Percentiles rank a stretch among this genome's conserved stretches.
Evolutionary conservation across 2,329 filamentous ascomycete genomes (phyloP).

Genomic region (Aureobasidium pullulans): DNA sequence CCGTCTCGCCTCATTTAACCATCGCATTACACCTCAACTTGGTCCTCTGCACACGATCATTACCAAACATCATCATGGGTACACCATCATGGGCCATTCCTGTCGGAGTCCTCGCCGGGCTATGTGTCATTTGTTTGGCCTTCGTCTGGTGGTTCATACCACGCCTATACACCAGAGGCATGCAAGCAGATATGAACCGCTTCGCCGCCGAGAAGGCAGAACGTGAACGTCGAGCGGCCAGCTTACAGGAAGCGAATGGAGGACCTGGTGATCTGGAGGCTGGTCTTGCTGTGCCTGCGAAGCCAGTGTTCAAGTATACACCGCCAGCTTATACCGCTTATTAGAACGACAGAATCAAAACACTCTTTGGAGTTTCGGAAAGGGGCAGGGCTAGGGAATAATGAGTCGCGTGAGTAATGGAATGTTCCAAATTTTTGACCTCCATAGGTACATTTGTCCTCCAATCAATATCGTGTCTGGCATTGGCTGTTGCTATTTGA

Average conservation of each 20-base stretch:
- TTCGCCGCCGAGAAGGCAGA: constrained; percentile 15
- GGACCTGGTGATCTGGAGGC: not conserved
- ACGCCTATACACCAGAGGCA: constrained; percentile 19
- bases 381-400: no score
- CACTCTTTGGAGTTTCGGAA: no score
- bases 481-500: no score
- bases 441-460: no score
- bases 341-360: not conserved
- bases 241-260: not conserved
- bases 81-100: constrained; percentile 21
- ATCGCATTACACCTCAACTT: not conserved
- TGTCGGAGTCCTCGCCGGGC: constrained; percentile 21
- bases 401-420: no score
- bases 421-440: no score
- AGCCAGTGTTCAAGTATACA: constrained; percentile 13
- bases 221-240: not conserved
- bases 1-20: not conserved
- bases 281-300: not conserved
- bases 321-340: constrained; percentile 13
- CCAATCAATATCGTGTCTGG: no score
- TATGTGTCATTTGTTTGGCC: constrained; percentile 19
- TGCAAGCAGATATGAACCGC: constrained; percentile 17
- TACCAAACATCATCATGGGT: constrained; percentile 15
- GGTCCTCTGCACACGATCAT: not conserved
- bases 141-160: constrained; percentile 27